Percentiles rank a stretch among this genome's conserved stretches.
These are phyloP conservation scores for Vaccinium darrowii DNA, from an alignment of 148 eudicot genomes.

Conservation along the genomic window DNA sequence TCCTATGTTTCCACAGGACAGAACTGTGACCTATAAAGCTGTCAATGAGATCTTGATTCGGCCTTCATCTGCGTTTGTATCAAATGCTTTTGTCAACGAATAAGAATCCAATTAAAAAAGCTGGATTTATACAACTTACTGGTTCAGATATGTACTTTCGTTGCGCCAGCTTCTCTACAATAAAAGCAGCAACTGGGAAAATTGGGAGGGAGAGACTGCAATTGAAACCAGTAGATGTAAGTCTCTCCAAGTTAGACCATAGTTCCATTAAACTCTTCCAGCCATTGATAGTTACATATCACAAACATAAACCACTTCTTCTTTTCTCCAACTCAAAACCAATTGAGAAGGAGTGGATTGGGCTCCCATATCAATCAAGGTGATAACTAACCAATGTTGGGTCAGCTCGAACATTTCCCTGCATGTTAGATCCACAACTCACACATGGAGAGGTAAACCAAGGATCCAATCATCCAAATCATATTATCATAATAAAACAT, in stretches of 20 bases:
- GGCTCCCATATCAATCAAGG: background rate
- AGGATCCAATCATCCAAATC: background rate
- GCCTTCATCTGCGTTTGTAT: background rate
- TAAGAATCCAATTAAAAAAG: background rate
- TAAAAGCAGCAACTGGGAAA: conserved; percentile 71
- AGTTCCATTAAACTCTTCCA: conserved; percentile 9
- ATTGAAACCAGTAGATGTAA: conserved; percentile 11
- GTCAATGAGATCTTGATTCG: background rate
- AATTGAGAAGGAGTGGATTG: background rate
- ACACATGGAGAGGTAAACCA: background rate
- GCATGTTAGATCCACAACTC: background rate
- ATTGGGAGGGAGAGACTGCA: conserved; percentile 72
- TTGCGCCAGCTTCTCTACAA: conserved; percentile 69
- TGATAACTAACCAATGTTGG: background rate
- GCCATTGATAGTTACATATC: background rate
- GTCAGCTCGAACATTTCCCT: background rate
- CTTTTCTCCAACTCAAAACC: background rate
- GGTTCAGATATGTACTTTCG: conserved; percentile 51
- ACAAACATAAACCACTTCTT: background rate
- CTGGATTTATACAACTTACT: conserved; percentile 42
- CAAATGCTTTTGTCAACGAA: conserved; percentile 1
- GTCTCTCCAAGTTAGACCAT: conserved; percentile 8
- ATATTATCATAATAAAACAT: background rate
- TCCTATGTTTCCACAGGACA: background rate
- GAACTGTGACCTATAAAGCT: background rate